Conservation (phyloP, 1,139 yeast species). For the Candida sp. region DNA sequence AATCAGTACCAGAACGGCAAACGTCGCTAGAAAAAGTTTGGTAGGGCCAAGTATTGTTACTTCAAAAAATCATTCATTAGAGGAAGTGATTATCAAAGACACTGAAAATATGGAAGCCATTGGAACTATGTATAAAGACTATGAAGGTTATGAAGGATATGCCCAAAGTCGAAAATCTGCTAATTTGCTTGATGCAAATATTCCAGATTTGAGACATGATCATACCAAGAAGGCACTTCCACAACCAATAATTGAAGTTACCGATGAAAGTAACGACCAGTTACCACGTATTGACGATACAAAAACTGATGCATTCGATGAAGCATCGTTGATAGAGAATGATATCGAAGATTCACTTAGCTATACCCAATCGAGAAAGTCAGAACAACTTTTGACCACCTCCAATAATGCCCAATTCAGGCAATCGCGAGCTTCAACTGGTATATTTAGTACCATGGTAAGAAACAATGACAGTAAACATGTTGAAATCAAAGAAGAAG, state of each 20-base stretch:
- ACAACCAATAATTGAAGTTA: conserved; percentile 2
- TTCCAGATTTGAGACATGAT: conserved; percentile 6
- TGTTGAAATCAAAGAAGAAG: conserved; percentile 2
- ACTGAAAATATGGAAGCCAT: background rate
- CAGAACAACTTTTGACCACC: conserved; percentile 7
- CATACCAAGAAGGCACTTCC: conserved; percentile 1
- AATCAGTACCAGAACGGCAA: conserved; percentile 30
- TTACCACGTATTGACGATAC: background rate
- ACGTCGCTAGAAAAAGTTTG: conserved; percentile 22
- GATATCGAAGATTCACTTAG: conserved; percentile 5
- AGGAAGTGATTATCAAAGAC: conserved; percentile 14
- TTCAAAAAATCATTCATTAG: conserved; percentile 14
- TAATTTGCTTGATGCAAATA: conserved; percentile 10
- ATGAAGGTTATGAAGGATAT: conserved; percentile 18
- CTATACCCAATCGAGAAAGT: conserved; percentile 6
- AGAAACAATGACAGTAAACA: conserved; percentile 4
- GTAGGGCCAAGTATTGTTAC: conserved; percentile 23
- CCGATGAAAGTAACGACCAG: conserved; percentile 1
- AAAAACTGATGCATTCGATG: conserved; percentile 5
- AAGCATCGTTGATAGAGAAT: conserved; percentile 3
- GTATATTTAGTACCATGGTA: conserved; percentile 23
- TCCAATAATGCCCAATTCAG: conserved; percentile 9
- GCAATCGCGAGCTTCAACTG: conserved; percentile 22
- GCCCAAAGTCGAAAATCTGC: conserved; percentile 4
- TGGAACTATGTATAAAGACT: conserved; percentile 17